Evolutionary conservation across 768 basidiomycete genomes (phyloP).

Genomic region (Amanita phalloides): DNA sequence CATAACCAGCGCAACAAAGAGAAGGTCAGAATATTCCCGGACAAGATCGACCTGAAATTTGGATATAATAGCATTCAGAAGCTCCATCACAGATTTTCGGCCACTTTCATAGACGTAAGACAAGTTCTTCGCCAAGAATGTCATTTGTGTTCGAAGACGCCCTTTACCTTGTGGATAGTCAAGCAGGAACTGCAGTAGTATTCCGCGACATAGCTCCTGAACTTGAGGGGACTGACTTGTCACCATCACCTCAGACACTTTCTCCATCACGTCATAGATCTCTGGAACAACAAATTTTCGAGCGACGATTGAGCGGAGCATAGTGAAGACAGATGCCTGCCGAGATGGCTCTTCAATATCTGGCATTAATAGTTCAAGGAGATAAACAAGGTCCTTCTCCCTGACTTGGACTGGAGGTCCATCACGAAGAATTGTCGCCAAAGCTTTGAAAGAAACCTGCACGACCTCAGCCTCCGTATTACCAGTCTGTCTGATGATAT

Average conservation of each 20-base stretch:
- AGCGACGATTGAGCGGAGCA: conserved; percentile 84
- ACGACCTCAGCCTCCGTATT: conserved; percentile 85
- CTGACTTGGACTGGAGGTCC: conserved; percentile 70
- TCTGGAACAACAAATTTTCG: conserved; percentile 92
- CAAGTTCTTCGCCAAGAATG: conserved; percentile 86
- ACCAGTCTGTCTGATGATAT: conserved; percentile 72
- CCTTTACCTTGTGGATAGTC: conserved; percentile 97
- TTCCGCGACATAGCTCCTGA: conserved; percentile 83
- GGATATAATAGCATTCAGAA: conserved; percentile 70
- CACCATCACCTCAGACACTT: conserved; percentile 84
- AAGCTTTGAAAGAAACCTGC: conserved; percentile 79
- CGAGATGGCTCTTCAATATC: conserved; percentile 86
- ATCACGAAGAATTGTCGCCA: conserved; percentile 87
- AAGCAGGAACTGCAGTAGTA: conserved; percentile 87
- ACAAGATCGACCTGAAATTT: conserved; percentile 77
- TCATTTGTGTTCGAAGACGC: conserved; percentile 78
- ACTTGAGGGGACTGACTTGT: conserved; percentile 87
- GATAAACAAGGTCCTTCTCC: conserved; percentile 80
- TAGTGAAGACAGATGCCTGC: conserved; percentile 77
- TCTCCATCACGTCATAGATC: conserved; percentile 95
- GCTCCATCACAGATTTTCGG: conserved; percentile 86
- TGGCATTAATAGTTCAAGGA: conserved; percentile 78
- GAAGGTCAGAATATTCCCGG: conserved; percentile 72
- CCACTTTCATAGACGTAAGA: conserved; percentile 88
- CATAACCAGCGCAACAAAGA: conserved; percentile 89